Evolutionary conservation across 345 rosid genomes (phyloP), one percentile per base, ranked within the genome.

Genomic region (Microthlaspi erraticum): DNA sequence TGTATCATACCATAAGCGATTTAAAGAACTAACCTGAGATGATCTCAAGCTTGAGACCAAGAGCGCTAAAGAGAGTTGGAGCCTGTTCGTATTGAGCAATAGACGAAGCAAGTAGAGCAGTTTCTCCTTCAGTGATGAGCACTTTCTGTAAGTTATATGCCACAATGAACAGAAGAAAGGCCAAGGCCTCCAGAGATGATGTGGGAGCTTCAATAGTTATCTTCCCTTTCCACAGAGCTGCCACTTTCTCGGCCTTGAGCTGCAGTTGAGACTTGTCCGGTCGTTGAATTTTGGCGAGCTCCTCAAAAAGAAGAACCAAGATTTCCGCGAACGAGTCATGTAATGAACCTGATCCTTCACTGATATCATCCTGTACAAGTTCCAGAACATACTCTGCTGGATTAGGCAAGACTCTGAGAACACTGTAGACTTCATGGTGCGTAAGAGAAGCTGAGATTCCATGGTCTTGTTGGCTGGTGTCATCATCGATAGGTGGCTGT

Each of bases 131-230:
- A 42, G 44, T 62, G 55, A 71, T 61, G n/a, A n/a, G n/a, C 45
- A 61, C 0, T 42, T 33, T 23, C 46, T 20, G 12, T 43, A 71
- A 14, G 32, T 31, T 38, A 53, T 51, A 71, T 52, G 62, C 68
- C 62, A 62, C 36, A 12, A 62, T 62, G 53, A 62, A 71, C 29
- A 60, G 29, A 61, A 71, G 75, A 61, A 71, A 71, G 18, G 75
- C 68, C 43, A 71, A 43, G 37, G 18, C 62, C 38, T 62, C 76
- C 1, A 62, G 70, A 53, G 63, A 34, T 19, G 76, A 62, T 8
- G 62, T 71, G 43, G 63, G 69, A 41, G 61, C 45, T 60, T 60
- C 43, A 0, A 51, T 71, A 3, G 45, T 17, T 43, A 60, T 71
- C 36, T 53, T 71, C 68, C 6, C 38, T 20, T 71, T 71, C 76